These are phyloP conservation scores for Anisodus tanguticus DNA, from an alignment of 257 asterid genomes.

Conservation along the genomic window DNA sequence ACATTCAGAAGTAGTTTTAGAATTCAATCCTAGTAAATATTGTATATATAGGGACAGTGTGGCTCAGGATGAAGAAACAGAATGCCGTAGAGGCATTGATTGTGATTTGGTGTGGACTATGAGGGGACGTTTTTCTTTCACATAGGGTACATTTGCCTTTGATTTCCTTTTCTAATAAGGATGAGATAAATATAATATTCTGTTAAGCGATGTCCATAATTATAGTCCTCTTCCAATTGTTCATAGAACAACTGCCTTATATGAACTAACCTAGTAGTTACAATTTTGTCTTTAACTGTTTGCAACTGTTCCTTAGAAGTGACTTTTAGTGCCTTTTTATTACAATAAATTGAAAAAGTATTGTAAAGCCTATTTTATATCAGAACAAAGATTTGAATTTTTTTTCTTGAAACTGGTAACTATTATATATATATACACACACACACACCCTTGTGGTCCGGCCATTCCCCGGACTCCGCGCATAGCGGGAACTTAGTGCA, in stretches of 20 bases:
- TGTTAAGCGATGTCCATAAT: background rate
- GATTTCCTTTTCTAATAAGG: background rate
- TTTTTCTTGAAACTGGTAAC: no score
- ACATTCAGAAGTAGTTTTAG: background rate
- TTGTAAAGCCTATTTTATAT: background rate
- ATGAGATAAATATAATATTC: background rate
- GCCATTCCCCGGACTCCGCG: no score
- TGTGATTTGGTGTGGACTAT: constrained; percentile 3
- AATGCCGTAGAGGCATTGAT: background rate
- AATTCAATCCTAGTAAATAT: background rate
- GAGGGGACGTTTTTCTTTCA: background rate
- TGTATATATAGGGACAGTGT: background rate
- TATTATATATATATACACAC: no score
- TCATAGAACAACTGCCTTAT: background rate
- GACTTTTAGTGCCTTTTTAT: background rate
- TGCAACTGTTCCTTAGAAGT: background rate
- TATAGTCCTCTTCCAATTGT: background rate
- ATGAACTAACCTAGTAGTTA: background rate
- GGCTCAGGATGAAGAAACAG: background rate
- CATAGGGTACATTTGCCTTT: background rate
- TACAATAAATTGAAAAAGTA: background rate
- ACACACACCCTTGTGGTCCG: no score
- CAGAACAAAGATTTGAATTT: background rate
- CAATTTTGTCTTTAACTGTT: background rate
- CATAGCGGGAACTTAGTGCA: no score